These are phyloP conservation scores for Cladosporium phlei DNA, from an alignment of 2,329 filamentous ascomycete genomes.

Conservation along the genomic window DNA sequence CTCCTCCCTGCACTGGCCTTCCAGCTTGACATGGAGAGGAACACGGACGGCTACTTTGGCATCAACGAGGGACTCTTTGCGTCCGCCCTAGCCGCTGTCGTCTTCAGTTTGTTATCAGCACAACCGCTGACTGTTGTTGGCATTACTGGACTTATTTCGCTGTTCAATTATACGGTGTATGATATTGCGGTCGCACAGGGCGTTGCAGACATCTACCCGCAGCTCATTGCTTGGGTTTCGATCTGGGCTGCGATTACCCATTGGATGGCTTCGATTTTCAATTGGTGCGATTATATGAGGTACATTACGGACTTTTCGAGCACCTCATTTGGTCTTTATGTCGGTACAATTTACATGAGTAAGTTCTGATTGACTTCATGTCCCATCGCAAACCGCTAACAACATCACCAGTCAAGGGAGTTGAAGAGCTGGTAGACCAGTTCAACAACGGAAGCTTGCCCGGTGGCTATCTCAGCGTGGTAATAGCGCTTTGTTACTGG, in stretches of 20 bases:
- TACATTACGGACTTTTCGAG: slow-evolving; percentile 56
- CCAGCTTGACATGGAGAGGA: slow-evolving; percentile 54
- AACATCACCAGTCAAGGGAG: slow-evolving; percentile 46
- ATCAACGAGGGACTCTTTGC: slow-evolving; percentile 54
- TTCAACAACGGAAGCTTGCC: slow-evolving; percentile 34
- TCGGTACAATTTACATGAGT: slow-evolving; percentile 53
- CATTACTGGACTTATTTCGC: slow-evolving; percentile 50
- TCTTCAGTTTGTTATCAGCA: slow-evolving; percentile 49
- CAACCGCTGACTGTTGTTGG: slow-evolving; percentile 56
- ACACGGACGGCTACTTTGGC: slow-evolving; percentile 52
- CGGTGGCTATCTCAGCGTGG: slow-evolving; percentile 46
- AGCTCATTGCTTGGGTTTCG: slow-evolving; percentile 53
- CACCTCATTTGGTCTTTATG: slow-evolving; percentile 51
- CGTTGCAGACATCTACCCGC: slow-evolving; percentile 44
- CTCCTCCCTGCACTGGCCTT: slow-evolving; percentile 56
- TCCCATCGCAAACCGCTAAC: slow-evolving; percentile 2
- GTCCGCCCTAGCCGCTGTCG: slow-evolving; percentile 51
- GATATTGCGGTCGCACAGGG: slow-evolving; percentile 51
- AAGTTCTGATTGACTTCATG: background rate
- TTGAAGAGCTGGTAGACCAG: slow-evolving; percentile 51
- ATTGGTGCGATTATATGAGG: slow-evolving; percentile 54
- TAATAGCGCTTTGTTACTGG: slow-evolving; percentile 51
- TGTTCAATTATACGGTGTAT: slow-evolving; percentile 58
- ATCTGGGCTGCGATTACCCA: slow-evolving; percentile 57
- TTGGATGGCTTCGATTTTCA: slow-evolving; percentile 51